Evolutionary conservation across 1,139 yeast species (phyloP), one percentile per base, ranked within the genome.

Genomic region (Blastobotrys raffinosifermentans): DNA sequence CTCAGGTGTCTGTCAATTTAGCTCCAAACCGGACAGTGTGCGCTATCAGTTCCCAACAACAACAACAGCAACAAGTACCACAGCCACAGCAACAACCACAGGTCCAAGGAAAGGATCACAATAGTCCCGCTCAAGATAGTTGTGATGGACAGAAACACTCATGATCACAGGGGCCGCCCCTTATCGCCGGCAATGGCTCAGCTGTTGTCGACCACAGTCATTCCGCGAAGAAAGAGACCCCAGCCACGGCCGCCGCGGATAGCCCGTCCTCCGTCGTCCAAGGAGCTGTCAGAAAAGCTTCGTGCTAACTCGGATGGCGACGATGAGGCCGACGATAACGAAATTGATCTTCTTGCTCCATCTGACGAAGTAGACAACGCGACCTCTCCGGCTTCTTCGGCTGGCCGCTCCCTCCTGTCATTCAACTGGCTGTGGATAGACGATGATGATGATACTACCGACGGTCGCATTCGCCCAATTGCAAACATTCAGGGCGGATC

Each of bases 181-280:
- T 38, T 50, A 30, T 36, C 48, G 23, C 55, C 54, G 21, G 54
- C 54, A 5, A 36, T 51, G 37, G 41, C 54, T 11, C 43, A 41
- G 14, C 44, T 51, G 18, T 37, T 51, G 8, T 44, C 48, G 4
- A 34, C 52, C 8, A 51, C 55, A 9, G 48, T 49, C 9, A 51
- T 51, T 14, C 54, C 55, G 10, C 27, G 38, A 14, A 42, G 39
- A 17, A 18, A 34, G 27, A 29, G 25, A 34, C 9, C 37, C n/a
- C 16, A 19, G 6, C 8, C 16, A 16, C 16, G 21, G 17, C 22
- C 26, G 11, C 15, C 19, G 16, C n/a, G 20, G 19, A n/a, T n/a
- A 19, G 31, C 4, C 5, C 16, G 29, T n/a, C 9, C 9, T 31
- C 9, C 37, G 33, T n/a, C 26, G 16, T 17, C 22, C 26, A 14